Evolutionary conservation across 345 rosid species (phyloP).

Genomic region (Gossypium mustelinum): DNA sequence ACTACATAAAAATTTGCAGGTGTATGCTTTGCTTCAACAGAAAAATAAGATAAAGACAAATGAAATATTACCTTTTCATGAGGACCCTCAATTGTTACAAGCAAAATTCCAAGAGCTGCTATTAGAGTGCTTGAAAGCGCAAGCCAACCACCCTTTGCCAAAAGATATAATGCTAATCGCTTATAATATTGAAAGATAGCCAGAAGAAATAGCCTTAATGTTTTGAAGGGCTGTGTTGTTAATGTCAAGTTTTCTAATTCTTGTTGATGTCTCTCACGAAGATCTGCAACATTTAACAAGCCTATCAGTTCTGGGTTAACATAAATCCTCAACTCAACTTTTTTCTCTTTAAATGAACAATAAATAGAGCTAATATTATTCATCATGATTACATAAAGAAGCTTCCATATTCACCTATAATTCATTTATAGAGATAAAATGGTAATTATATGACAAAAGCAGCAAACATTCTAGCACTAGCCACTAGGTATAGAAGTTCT

Average conservation of each 20-base stretch:
- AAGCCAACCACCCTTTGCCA: slow-evolving; percentile 72
- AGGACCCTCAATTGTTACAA: slow-evolving; percentile 72
- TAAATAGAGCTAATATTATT: background rate
- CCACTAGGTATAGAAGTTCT: background rate
- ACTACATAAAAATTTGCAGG: background rate
- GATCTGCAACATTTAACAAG: slow-evolving; percentile 38
- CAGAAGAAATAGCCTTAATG: slow-evolving; percentile 60
- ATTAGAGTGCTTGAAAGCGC: slow-evolving; percentile 44
- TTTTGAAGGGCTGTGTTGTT: slow-evolving; percentile 64
- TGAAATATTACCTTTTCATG: slow-evolving; percentile 66
- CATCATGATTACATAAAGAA: background rate
- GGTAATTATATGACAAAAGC: background rate
- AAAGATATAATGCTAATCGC: slow-evolving; percentile 44
- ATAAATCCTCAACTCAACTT: background rate
- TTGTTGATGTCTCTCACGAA: slow-evolving; percentile 53
- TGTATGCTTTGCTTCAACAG: background rate
- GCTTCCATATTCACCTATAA: background rate
- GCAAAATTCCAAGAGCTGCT: slow-evolving; percentile 44
- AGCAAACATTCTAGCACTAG: background rate
- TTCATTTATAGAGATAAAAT: background rate
- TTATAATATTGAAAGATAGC: slow-evolving; percentile 58
- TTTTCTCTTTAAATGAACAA: background rate
- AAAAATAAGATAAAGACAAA: background rate
- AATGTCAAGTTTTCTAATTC: slow-evolving; percentile 72
- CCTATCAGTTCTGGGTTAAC: slow-evolving; percentile 8